Conservation (phyloP, 768 basidiomycete genomes). For the Collybiopsis confluens region DNA sequence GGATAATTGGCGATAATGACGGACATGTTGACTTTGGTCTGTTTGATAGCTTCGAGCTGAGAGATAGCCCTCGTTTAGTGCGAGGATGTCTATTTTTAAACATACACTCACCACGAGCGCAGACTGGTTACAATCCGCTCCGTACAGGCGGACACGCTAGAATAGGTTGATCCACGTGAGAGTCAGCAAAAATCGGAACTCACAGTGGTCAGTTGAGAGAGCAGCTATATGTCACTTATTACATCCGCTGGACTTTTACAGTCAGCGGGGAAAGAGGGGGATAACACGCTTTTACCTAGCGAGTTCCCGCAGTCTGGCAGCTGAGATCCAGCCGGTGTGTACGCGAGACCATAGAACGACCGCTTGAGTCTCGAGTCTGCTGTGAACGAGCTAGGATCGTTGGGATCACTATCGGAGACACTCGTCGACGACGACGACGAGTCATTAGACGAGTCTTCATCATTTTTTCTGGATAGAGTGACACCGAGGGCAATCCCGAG, state of each 20-base stretch:
- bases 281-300: constrained; percentile 42
- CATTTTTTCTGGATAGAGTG: constrained; percentile 14
- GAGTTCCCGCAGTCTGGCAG: constrained; percentile 64
- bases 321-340: constrained; percentile 73
- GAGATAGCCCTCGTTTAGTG: background rate
- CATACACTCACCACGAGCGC: constrained; percentile 56
- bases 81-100: background rate
- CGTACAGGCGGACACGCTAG: constrained; percentile 72
- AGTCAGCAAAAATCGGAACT: background rate
- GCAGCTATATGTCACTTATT: constrained; percentile 38
- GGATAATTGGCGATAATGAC: constrained; percentile 77
- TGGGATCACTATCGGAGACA: constrained; percentile 13
- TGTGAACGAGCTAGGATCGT: constrained; percentile 75
- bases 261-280: constrained; percentile 48
- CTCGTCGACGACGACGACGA: background rate
- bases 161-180: background rate
- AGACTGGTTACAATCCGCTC: constrained; percentile 82
- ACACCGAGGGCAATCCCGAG: constrained; percentile 59
- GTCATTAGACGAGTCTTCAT: background rate
- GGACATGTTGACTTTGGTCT: constrained; percentile 82
- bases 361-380: constrained; percentile 67
- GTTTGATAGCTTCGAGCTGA: constrained; percentile 82
- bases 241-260: constrained; percentile 8
- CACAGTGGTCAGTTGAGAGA: constrained; percentile 82
- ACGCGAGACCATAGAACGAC: constrained; percentile 80